Evolutionary conservation across 352 stramenopile genomes (phyloP).

Genomic region (Thraustochytrium striatum): DNA sequence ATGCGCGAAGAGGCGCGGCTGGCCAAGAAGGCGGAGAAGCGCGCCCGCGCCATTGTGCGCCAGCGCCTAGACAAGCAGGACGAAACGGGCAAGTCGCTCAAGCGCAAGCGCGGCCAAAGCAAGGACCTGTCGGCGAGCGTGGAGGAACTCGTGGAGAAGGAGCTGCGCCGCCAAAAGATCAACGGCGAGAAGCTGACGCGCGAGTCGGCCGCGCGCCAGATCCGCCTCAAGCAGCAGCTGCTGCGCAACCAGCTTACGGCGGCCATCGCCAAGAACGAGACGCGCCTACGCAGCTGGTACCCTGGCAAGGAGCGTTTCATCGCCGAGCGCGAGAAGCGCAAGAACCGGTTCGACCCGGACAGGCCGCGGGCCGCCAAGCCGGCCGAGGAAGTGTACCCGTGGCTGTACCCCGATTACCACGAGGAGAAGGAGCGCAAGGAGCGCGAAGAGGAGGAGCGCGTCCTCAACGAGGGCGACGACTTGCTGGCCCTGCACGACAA

Average conservation of each 20-base stretch:
- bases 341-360: conserved; percentile 21
- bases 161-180: background rate
- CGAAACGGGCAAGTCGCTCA: too few species aligned
- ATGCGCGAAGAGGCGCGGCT: background rate
- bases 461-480: conserved; percentile 33
- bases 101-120: too few species aligned
- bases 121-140: too few species aligned
- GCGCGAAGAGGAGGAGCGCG: conserved; percentile 43
- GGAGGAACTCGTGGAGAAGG: conserved; percentile 1
- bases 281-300: conserved; percentile 25
- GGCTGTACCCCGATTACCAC: conserved; percentile 42
- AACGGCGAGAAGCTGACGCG: background rate
- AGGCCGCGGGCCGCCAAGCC: background rate
- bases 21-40: background rate
- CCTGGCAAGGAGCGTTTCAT: conserved; percentile 25
- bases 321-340: background rate
- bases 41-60: too few species aligned
- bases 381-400: conserved; percentile 38
- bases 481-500: background rate
- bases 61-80: too few species aligned
- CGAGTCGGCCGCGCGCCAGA: background rate
- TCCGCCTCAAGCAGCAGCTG: conserved; percentile 4
- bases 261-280: conserved; percentile 15
- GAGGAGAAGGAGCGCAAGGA: conserved; percentile 30
- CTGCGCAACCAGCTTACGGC: background rate